These are phyloP conservation scores for Penicillium frequentans DNA, from an alignment of 2,329 filamentous ascomycete species.

Conservation along the genomic window DNA sequence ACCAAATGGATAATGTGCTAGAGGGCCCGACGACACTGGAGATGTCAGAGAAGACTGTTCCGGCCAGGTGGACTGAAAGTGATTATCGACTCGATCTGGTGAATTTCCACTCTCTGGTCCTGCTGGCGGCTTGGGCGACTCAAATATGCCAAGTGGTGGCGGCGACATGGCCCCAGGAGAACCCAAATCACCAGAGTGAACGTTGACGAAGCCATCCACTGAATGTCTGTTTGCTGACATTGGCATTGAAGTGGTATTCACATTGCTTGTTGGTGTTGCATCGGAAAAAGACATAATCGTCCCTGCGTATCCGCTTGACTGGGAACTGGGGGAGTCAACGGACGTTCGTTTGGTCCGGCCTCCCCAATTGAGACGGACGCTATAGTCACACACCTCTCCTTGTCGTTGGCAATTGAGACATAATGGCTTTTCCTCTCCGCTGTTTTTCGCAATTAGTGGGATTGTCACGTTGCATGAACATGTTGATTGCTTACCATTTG, in stretches of 20 bases:
- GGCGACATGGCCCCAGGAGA: conserved; percentile 18
- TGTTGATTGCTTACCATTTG: conserved; percentile 59
- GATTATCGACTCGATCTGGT: conserved; percentile 11
- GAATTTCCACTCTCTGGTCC: conserved; percentile 10
- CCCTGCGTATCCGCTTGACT: conserved; percentile 26
- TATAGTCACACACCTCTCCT: conserved; percentile 76
- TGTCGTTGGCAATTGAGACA: conserved; percentile 73
- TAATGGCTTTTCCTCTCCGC: conserved; percentile 71
- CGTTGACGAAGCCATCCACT: conserved; percentile 14
- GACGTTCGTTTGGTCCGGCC: conserved; percentile 63
- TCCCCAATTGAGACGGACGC: conserved; percentile 78
- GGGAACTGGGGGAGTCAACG: conserved; percentile 35
- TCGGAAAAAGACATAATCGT: conserved; percentile 17
- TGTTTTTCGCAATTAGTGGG: conserved; percentile 26
- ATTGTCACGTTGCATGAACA: neutral
- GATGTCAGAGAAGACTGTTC: conserved; percentile 19
- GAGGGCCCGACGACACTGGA: conserved; percentile 13
- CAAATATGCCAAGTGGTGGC: conserved; percentile 11
- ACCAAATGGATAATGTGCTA: conserved; percentile 19
- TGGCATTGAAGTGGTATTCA: conserved; percentile 9
- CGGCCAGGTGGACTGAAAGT: conserved; percentile 21
- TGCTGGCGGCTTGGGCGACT: conserved; percentile 13
- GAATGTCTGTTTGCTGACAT: conserved; percentile 9
- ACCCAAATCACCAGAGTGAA: conserved; percentile 9
- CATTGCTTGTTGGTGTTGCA: conserved; percentile 7